Evolutionary conservation across 495 filamentous ascomycete species (phyloP).

Genomic region (Xylaria nigripes): DNA sequence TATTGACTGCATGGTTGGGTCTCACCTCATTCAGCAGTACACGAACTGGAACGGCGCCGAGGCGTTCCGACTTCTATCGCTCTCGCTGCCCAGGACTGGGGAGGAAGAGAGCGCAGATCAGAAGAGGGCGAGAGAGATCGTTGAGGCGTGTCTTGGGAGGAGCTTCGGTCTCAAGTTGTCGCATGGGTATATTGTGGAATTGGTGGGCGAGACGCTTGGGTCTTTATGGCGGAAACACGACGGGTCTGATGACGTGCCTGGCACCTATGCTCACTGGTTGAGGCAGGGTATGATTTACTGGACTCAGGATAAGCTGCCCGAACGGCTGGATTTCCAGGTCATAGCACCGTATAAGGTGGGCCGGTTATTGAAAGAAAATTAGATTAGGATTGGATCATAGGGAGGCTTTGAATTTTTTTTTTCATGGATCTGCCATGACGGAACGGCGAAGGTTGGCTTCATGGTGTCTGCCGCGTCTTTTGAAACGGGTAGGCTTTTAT

Average conservation of each 20-base stretch:
- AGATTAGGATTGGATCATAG: background rate
- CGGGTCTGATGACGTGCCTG: slow-evolving; percentile 34
- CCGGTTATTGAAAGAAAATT: slow-evolving; percentile 27
- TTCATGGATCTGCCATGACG: too few relatives aligned
- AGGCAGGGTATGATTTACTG: slow-evolving; percentile 34
- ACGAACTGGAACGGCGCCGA: slow-evolving; percentile 42
- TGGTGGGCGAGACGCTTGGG: slow-evolving; percentile 37
- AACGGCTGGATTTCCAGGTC: slow-evolving; percentile 25
- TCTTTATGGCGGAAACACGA: slow-evolving; percentile 41
- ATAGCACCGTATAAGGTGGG: slow-evolving; percentile 34
- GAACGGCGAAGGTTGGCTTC: too few relatives aligned
- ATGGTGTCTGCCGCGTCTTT: too few relatives aligned
- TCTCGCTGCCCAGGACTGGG: slow-evolving; percentile 35
- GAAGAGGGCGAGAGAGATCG: slow-evolving; percentile 39
- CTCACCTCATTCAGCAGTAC: slow-evolving; percentile 44
- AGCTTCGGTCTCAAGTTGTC: slow-evolving; percentile 48
- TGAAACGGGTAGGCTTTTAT: too few relatives aligned
- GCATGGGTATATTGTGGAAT: slow-evolving; percentile 42
- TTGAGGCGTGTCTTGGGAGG: slow-evolving; percentile 38
- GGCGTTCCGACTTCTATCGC: slow-evolving; percentile 45
- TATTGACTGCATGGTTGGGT: slow-evolving; percentile 42
- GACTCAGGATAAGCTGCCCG: slow-evolving; percentile 31
- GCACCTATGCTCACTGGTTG: slow-evolving; percentile 43
- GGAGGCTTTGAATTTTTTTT: too few relatives aligned
- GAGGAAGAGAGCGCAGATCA: slow-evolving; percentile 43